phyloP scores from a whole-genome alignment of 306 rosid species.

The Begonia loranthoides region DNA sequence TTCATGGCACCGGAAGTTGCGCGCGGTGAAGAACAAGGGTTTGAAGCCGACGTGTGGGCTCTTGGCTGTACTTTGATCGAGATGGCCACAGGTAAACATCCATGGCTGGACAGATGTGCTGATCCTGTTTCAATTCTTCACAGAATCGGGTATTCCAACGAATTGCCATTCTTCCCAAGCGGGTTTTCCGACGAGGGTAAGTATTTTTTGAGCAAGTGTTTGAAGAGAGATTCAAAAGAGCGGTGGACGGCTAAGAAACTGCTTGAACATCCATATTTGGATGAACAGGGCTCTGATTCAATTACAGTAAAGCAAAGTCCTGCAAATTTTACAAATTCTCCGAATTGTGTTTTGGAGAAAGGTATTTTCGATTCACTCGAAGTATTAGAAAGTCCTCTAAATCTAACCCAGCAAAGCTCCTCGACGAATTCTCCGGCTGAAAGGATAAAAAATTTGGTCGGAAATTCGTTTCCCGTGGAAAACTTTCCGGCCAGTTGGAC shows the following conservation, averaged over 20 bases:
- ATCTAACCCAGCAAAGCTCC: slow-evolving; percentile 7
- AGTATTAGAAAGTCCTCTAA: slow-evolving; percentile 8
- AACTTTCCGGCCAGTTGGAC: slow-evolving; percentile 11
- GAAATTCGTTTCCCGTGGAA: not conserved
- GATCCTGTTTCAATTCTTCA: slow-evolving; percentile 32
- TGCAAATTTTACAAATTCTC: slow-evolving; percentile 17
- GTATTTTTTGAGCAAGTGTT: slow-evolving; percentile 33
- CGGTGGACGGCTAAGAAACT: slow-evolving; percentile 32
- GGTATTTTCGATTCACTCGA: slow-evolving; percentile 28
- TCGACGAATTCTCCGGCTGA: slow-evolving; percentile 13
- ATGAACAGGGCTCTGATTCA: slow-evolving; percentile 8
- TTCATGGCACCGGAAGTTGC: slow-evolving; percentile 48
- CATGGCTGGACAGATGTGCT: slow-evolving; percentile 20
- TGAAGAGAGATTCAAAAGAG: slow-evolving; percentile 24
- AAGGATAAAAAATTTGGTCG: slow-evolving; percentile 24
- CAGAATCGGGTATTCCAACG: slow-evolving; percentile 26
- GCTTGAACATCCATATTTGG: slow-evolving; percentile 34
- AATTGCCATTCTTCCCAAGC: slow-evolving; percentile 21
- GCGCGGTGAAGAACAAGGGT: slow-evolving; percentile 29
- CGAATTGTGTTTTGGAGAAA: slow-evolving; percentile 36
- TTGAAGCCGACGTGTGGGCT: slow-evolving; percentile 38
- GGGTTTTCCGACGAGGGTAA: slow-evolving; percentile 22
- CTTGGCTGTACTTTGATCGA: slow-evolving; percentile 49
- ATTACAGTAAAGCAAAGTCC: slow-evolving; percentile 1
- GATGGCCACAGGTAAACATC: slow-evolving; percentile 32